A percentile compares a stretch with the other conserved stretches of the same genome.
These are phyloP conservation scores for Leccinum olivaceopallidum DNA, from an alignment of 768 basidiomycete genomes.

Conservation along the genomic window DNA sequence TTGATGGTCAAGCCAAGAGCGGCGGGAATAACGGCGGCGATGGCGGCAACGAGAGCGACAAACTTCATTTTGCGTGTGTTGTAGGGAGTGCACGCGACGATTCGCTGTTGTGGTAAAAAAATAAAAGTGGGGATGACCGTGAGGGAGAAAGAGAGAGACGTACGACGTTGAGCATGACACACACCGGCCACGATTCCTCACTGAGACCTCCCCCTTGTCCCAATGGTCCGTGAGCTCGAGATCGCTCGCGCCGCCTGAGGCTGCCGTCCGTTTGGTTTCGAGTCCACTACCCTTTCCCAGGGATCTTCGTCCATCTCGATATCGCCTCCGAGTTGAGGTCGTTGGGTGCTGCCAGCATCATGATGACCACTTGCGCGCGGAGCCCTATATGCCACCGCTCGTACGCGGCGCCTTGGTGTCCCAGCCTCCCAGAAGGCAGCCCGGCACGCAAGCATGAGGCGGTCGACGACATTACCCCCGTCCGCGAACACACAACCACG, in stretches of 20 bases:
- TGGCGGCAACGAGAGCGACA: slow-evolving; percentile 29
- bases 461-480: slow-evolving; percentile 74
- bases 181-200: too few relatives aligned
- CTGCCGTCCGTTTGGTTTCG: slow-evolving; percentile 46
- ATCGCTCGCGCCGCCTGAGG: slow-evolving; percentile 53
- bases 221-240: slow-evolving; percentile 43
- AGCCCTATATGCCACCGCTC: slow-evolving; percentile 64
- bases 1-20: slow-evolving; percentile 56
- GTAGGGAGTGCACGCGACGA: slow-evolving; percentile 20
- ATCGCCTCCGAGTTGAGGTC: slow-evolving; percentile 23
- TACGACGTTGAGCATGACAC: slow-evolving; percentile 73
- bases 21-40: slow-evolving; percentile 35
- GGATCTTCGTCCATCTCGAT: slow-evolving; percentile 47
- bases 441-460: slow-evolving; percentile 74
- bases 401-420: slow-evolving; percentile 78
- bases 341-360: too few relatives aligned
- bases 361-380: slow-evolving; percentile 28
- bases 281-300: slow-evolving; percentile 51
- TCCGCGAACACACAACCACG: slow-evolving; percentile 67
- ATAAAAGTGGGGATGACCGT: background rate
- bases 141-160: slow-evolving; percentile 26
- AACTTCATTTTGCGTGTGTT: slow-evolving; percentile 37
- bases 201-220: too few relatives aligned
- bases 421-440: slow-evolving; percentile 71
- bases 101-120: slow-evolving; percentile 6